Conservation (phyloP, 1,139 yeast species). For the Magnusiomyces tetraspermus region DNA sequence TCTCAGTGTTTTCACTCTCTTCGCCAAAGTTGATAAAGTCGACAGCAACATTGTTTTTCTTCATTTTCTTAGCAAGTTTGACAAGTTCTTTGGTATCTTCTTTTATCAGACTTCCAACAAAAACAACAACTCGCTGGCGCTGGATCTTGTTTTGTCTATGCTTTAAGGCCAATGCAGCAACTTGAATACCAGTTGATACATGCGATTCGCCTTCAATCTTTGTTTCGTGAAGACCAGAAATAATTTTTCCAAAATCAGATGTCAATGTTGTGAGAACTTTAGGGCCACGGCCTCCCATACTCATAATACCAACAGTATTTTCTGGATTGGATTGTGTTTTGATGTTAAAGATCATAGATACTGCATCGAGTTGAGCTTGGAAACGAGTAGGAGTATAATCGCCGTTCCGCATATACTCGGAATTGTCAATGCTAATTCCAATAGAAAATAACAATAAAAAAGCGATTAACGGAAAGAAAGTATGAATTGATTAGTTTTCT, state of each 20-base stretch:
- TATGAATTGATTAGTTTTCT: too few relatives aligned
- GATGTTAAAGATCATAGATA: conserved; percentile 76
- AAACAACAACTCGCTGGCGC: conserved; percentile 79
- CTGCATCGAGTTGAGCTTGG: conserved; percentile 91
- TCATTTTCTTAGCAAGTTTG: conserved; percentile 83
- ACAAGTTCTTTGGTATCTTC: conserved; percentile 68
- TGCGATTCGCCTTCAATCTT: conserved; percentile 62
- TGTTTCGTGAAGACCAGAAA: conserved; percentile 82
- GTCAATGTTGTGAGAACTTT: conserved; percentile 83
- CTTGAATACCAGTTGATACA: conserved; percentile 79
- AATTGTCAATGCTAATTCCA: conserved; percentile 52
- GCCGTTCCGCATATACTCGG: conserved; percentile 87
- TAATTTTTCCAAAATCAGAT: conserved; percentile 74
- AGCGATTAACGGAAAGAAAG: too few relatives aligned
- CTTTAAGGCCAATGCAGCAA: conserved; percentile 92
- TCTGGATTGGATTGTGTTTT: conserved; percentile 88
- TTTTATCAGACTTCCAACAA: conserved; percentile 78
- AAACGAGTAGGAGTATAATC: conserved; percentile 70
- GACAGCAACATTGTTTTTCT: conserved; percentile 84
- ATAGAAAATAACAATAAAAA: too few relatives aligned
- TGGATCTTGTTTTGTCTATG: conserved; percentile 94
- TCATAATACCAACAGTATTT: conserved; percentile 36
- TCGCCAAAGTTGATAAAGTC: conserved; percentile 93
- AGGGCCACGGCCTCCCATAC: conserved; percentile 37
- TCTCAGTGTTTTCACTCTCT: conserved; percentile 63